Conservation (phyloP, 345 rosid genomes). For the Camelina neglecta region DNA sequence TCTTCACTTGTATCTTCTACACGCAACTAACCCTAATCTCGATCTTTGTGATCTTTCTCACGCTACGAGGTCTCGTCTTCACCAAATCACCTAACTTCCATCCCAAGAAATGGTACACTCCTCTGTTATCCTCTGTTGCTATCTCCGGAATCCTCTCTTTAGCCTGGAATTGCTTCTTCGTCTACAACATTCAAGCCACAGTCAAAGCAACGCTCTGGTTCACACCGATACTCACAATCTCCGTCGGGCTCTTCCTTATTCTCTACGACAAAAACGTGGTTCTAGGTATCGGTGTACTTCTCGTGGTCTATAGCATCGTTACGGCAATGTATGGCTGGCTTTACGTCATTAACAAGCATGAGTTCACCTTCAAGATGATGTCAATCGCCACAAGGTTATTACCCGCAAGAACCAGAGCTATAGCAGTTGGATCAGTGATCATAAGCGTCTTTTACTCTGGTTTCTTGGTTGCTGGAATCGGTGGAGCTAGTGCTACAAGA, state of each 20-base stretch:
- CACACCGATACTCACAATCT: constrained; percentile 61
- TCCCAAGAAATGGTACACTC: constrained; percentile 79
- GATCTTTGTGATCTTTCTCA: constrained; percentile 55
- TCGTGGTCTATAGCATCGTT: constrained; percentile 43
- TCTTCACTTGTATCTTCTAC: constrained; percentile 61
- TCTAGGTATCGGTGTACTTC: constrained; percentile 44
- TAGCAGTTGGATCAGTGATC: constrained; percentile 44
- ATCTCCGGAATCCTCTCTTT: constrained; percentile 55
- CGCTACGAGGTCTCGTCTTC: constrained; percentile 58
- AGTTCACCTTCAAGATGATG: constrained; percentile 54
- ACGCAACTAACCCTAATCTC: constrained; percentile 55
- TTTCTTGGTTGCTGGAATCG: constrained; percentile 72
- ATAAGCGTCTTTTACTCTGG: constrained; percentile 50
- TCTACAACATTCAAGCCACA: constrained; percentile 49
- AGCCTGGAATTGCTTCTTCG: constrained; percentile 57
- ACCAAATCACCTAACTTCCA: constrained; percentile 56
- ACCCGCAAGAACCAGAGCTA: constrained; percentile 45
- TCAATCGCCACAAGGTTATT: constrained; percentile 50
- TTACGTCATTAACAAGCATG: constrained; percentile 50
- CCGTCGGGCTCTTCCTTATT: constrained; percentile 52
- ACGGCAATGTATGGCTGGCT: constrained; percentile 50
- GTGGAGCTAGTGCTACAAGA: constrained; percentile 69
- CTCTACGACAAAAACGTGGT: constrained; percentile 42
- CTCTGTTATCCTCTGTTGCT: constrained; percentile 61
- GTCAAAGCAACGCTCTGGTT: constrained; percentile 59